Base-by-base conservation (phyloP, 352 stramenopile genomes). In the Phytophthora multivora region DNA sequence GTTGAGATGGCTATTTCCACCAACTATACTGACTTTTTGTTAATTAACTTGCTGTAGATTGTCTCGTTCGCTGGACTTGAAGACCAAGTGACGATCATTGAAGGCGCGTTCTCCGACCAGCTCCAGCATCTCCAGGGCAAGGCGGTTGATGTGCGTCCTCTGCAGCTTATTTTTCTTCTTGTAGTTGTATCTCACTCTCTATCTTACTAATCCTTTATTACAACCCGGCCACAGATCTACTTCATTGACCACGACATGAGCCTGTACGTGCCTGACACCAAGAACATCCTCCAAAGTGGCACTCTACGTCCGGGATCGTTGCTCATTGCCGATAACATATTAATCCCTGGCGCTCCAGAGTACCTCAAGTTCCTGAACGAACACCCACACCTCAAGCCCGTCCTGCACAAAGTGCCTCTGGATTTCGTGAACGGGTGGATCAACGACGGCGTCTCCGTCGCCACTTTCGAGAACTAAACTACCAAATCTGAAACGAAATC, bases 171-270 rank as follows among this genome's bases (percentile, higher is more conserved):
- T n/a, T n/a, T n/a, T n/a, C n/a, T 23, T 23, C 21, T 23, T 23
- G 21, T 2, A 23, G 21, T 23, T n/a, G n/a, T n/a, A n/a, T n/a
- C n/a, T n/a, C n/a, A n/a, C n/a, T n/a, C n/a, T n/a, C n/a, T n/a
- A n/a, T n/a, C n/a, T n/a, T 33, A 33, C 28, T 8, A 40, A n/a
- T 19, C 9, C 35, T 10, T 40, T 11, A 5, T 19, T 9, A 10
- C 19, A 7, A 1, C 13, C 8, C 1, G 5, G 5, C 28, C 15
- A 2, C 15, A 78, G 64, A 62, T 79, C 26, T 75, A 59, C 60
- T 79, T 80, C 52, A 79, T 83, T 45, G 71, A 80, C 56, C 72
- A 81, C 52, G 67, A 80, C 39, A 80, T 80, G 59, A 68, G 39
- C 25, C 23, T 77, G 28, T 84, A 84, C 42, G 53, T 80, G 21